phyloP scores from a whole-genome alignment of 1,284 basidiomycete species.

The Rhodotorula sp. region DNA sequence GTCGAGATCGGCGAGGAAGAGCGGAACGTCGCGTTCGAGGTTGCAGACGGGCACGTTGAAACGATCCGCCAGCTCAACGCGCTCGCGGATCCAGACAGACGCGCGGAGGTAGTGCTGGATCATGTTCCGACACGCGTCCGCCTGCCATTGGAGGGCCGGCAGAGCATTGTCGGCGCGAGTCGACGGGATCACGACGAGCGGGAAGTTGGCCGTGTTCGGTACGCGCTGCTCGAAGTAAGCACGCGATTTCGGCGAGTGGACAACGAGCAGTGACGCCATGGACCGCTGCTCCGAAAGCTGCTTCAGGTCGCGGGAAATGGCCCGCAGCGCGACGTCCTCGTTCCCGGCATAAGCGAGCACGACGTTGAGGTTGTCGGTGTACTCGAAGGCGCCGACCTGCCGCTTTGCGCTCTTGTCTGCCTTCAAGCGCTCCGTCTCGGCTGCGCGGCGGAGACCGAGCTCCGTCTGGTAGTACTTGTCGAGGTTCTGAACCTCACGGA shows the following conservation, averaged over 20 bases:
- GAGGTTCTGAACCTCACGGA: constrained; percentile 78
- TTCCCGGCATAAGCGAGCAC: constrained; percentile 72
- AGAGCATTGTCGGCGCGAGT: constrained; percentile 57
- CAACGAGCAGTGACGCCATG: constrained; percentile 68
- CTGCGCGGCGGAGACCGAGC: constrained; percentile 54
- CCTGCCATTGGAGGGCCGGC: constrained; percentile 57
- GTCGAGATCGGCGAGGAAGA: constrained; percentile 84
- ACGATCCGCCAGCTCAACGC: constrained; percentile 79
- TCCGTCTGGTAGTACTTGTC: constrained; percentile 69
- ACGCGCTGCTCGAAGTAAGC: constrained; percentile 77
- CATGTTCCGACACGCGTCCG: constrained; percentile 63
- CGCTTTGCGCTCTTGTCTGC: constrained; percentile 42
- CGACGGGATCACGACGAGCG: constrained; percentile 80
- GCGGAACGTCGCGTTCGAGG: constrained; percentile 82
- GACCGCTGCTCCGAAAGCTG: constrained; percentile 59
- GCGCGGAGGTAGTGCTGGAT: constrained; percentile 76
- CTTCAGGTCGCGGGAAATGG: constrained; percentile 83
- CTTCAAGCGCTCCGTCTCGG: constrained; percentile 41
- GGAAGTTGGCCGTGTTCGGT: constrained; percentile 77
- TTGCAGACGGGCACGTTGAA: constrained; percentile 89
- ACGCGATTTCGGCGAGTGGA: constrained; percentile 83
- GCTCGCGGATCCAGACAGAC: constrained; percentile 77
- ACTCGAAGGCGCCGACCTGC: constrained; percentile 58
- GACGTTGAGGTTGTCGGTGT: constrained; percentile 70
- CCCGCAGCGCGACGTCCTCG: constrained; percentile 77